These are phyloP conservation scores for Clavispora fructus DNA, from an alignment of 805 yeast species.

Conservation along the genomic window DNA sequence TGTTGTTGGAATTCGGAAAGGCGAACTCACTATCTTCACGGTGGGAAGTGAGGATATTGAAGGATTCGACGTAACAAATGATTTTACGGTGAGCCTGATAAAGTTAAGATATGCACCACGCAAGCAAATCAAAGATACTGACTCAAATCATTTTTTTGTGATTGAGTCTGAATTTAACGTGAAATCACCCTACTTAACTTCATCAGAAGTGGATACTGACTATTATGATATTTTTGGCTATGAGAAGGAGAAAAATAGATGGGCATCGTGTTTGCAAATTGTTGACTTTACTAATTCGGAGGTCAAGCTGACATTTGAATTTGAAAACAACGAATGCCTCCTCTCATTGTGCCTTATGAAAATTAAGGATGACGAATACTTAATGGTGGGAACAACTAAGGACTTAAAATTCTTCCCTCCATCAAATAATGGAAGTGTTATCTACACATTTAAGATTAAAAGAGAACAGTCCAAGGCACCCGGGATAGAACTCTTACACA, in stretches of 20 bases:
- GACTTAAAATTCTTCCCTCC: slow-evolving; percentile 26
- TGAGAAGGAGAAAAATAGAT: slow-evolving; percentile 18
- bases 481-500: slow-evolving; percentile 48
- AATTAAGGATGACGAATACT: slow-evolving; percentile 21
- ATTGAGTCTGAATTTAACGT: slow-evolving; percentile 42
- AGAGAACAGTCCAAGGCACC: slow-evolving; percentile 17
- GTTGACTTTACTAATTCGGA: slow-evolving; percentile 30
- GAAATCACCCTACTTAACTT: slow-evolving; percentile 22
- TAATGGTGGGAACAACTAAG: slow-evolving; percentile 44
- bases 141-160: slow-evolving; percentile 30
- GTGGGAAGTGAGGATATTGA: slow-evolving; percentile 34
- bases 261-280: slow-evolving; percentile 55
- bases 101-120: slow-evolving; percentile 50
- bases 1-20: slow-evolving; percentile 54
- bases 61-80: slow-evolving; percentile 21
- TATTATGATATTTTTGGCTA: slow-evolving; percentile 45
- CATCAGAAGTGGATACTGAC: slow-evolving; percentile 24
- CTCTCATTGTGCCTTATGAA: slow-evolving; percentile 30
- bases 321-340: slow-evolving; percentile 39
- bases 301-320: slow-evolving; percentile 40
- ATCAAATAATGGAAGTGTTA: slow-evolving; percentile 18
- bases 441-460: slow-evolving; percentile 34
- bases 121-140: slow-evolving; percentile 24
- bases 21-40: slow-evolving; percentile 50
- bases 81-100: slow-evolving; percentile 26